Percentiles rank a stretch among this genome's conserved stretches.
Evolutionary conservation across 192 early-diverging fungal genomes (phyloP).

Genomic region (Powellomyces hirtus): DNA sequence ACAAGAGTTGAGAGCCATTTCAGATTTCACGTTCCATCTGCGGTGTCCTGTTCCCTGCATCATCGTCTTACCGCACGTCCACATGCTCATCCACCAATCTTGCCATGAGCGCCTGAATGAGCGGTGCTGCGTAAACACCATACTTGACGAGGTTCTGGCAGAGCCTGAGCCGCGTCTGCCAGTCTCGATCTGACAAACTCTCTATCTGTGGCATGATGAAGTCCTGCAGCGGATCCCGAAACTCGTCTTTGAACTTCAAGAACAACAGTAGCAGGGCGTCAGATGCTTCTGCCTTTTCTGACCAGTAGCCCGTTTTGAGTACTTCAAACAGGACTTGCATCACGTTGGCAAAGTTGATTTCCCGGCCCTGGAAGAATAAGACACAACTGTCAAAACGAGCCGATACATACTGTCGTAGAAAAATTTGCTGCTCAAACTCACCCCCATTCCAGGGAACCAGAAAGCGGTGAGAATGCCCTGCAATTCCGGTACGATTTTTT

Average conservation of each 20-base stretch:
- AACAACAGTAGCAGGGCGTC: constrained; percentile 42
- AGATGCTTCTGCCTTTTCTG: constrained; percentile 42
- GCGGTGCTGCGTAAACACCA: constrained; percentile 15
- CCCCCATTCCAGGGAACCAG: constrained; percentile 48
- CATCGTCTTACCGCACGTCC: constrained; percentile 32
- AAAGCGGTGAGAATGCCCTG: constrained; percentile 25
- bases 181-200: constrained; percentile 25
- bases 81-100: constrained; percentile 36
- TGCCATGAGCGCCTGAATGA: constrained; percentile 36
- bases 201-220: constrained; percentile 45
- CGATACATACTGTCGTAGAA: too few species aligned
- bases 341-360: constrained; percentile 33
- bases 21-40: neutral
- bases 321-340: constrained; percentile 28
- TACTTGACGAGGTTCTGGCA: constrained; percentile 34
- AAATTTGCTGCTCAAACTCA: constrained; percentile 25
- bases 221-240: constrained; percentile 33
- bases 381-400: too few species aligned
- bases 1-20: neutral
- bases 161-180: constrained; percentile 38
- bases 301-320: constrained; percentile 38
- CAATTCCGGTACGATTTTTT: constrained; percentile 29
- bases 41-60: neutral
- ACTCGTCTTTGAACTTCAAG: constrained; percentile 41
- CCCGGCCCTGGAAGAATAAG: constrained; percentile 23